phyloP scores from a whole-genome alignment of 208 protist species.

The Wallacemonas sp. region DNA sequence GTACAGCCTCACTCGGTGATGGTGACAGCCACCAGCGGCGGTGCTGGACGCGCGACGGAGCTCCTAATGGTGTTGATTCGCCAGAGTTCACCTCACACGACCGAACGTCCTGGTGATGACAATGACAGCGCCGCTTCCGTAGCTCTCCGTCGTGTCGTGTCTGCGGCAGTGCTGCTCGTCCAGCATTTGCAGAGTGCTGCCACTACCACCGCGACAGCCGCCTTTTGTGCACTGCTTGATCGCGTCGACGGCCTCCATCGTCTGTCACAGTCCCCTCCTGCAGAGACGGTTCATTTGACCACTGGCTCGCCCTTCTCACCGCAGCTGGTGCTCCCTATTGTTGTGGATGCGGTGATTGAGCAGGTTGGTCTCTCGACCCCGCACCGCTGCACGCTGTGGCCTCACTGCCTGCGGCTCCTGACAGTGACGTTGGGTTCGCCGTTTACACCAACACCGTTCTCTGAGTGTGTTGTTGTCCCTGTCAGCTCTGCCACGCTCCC shows the following conservation, averaged over 20 bases:
- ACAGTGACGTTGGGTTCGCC: constrained; percentile 34
- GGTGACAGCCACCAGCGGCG: too few species aligned
- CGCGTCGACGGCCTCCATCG: background rate
- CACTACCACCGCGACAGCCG: background rate
- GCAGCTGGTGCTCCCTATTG: constrained; percentile 23
- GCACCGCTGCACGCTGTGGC: constrained; percentile 62
- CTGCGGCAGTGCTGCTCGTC: background rate
- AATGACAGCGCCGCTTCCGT: background rate
- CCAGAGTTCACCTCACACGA: too few species aligned
- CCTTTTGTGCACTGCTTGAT: background rate
- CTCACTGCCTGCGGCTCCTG: constrained; percentile 47
- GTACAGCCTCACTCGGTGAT: too few species aligned
- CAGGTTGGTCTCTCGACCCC: constrained; percentile 44
- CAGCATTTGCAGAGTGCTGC: background rate
- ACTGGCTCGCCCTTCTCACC: too few species aligned
- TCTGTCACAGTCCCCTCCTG: too few species aligned
- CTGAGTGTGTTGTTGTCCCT: background rate
- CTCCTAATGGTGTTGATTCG: too few species aligned
- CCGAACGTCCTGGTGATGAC: too few species aligned
- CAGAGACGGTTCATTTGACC: too few species aligned
- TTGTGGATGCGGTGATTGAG: constrained; percentile 55
- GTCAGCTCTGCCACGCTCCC: constrained; percentile 30
- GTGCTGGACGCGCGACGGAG: too few species aligned
- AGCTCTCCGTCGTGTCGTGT: background rate
- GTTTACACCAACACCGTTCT: constrained; percentile 2